These are phyloP conservation scores for Leccinum subtestaceum DNA, from an alignment of 768 basidiomycete species.

Conservation along the genomic window DNA sequence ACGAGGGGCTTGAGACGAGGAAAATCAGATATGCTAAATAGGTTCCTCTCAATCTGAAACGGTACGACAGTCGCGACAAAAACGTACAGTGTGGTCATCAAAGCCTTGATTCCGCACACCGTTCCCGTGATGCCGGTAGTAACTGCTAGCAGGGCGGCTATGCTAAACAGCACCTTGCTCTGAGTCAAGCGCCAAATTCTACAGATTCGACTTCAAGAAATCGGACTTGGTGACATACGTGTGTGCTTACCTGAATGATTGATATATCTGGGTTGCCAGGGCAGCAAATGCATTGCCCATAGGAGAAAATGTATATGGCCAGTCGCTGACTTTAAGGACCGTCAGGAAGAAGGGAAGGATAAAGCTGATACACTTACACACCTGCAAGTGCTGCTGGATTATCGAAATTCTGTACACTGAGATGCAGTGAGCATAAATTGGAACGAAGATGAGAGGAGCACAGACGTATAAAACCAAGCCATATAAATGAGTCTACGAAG, in stretches of 20 bases:
- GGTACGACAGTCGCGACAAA: background rate
- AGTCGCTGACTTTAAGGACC: constrained; percentile 35
- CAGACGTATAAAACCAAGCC: constrained; percentile 19
- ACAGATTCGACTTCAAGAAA: background rate
- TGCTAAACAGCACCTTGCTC: background rate
- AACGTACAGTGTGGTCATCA: background rate
- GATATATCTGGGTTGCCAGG: constrained; percentile 47
- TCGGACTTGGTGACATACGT: background rate
- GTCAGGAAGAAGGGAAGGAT: background rate
- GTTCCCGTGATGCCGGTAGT: background rate
- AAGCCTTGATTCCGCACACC: background rate
- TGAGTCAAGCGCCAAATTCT: constrained; percentile 17
- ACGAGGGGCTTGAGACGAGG: background rate
- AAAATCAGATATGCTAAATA: background rate
- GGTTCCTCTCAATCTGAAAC: background rate
- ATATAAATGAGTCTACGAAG: constrained; percentile 15
- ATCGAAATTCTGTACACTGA: background rate
- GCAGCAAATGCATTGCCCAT: constrained; percentile 47
- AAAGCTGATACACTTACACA: background rate
- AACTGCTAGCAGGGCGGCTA: background rate
- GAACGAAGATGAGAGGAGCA: background rate
- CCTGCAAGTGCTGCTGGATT: background rate
- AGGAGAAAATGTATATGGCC: constrained; percentile 52
- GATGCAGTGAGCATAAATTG: background rate
- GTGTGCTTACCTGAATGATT: constrained; percentile 40